Conservation (phyloP, 768 basidiomycete species). For the Russula brevipes region DNA sequence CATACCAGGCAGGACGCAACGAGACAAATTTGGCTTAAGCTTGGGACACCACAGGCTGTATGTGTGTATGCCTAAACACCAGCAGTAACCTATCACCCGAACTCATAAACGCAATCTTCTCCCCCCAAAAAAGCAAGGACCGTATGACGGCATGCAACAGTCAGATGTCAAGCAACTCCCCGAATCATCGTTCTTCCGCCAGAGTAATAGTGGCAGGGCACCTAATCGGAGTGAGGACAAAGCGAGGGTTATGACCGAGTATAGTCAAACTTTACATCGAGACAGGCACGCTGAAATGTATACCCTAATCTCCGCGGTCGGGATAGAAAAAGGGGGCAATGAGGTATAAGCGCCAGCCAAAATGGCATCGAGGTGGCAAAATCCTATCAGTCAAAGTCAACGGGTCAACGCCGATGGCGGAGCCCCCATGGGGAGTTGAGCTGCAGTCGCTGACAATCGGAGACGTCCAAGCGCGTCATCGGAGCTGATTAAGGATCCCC, state of each 20-base stretch:
- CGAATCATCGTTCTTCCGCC: background rate
- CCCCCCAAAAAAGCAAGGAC: background rate
- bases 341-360: background rate
- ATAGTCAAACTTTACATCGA: background rate
- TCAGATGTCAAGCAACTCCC: background rate
- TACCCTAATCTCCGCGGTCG: constrained; percentile 8
- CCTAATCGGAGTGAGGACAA: constrained; percentile 1
- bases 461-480: background rate
- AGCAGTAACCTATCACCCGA: background rate
- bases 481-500: background rate
- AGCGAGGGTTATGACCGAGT: background rate
- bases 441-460: constrained; percentile 1
- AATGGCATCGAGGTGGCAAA: background rate
- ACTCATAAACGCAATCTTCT: background rate
- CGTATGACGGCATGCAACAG: background rate
- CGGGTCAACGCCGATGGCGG: background rate
- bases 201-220: background rate
- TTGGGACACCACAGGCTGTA: background rate
- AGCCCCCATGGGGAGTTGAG: constrained; percentile 7
- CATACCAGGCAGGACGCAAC: background rate
- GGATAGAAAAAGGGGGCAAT: background rate
- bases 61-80: background rate
- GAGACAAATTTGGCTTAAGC: background rate
- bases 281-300: background rate
- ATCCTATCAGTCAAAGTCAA: constrained; percentile 1